Evolutionary conservation across 768 basidiomycete genomes (phyloP).

Genomic region (Holtermanniella nyarrowii): DNA sequence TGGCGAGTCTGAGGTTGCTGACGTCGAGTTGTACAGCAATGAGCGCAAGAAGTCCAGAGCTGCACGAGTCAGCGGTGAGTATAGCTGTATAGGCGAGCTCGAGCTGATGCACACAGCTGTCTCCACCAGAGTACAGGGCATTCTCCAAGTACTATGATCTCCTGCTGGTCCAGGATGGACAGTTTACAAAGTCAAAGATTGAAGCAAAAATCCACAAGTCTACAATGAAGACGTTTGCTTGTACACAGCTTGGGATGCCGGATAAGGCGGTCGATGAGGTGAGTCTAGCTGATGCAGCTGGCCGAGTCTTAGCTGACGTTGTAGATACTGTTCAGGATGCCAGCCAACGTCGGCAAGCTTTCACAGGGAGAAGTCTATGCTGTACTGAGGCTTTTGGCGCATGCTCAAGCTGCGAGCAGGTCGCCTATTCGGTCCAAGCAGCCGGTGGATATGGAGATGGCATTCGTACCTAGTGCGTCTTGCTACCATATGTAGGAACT

Average conservation of each 20-base stretch:
- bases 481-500: neutral
- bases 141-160: neutral
- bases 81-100: neutral
- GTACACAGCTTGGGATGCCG: neutral
- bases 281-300: neutral
- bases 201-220: neutral
- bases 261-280: neutral
- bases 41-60: neutral
- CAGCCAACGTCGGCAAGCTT: neutral
- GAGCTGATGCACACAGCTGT: neutral
- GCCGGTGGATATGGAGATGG: neutral
- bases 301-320: neutral
- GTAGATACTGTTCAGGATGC: neutral
- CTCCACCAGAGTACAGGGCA: neutral
- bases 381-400: neutral
- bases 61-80: neutral
- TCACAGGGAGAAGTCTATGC: neutral
- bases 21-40: too few relatives aligned
- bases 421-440: neutral
- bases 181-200: neutral
- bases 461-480: neutral
- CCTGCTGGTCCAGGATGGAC: neutral
- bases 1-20: too few relatives aligned
- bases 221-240: neutral
- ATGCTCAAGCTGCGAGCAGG: neutral